Evolutionary conservation across 2,329 filamentous ascomycete species (phyloP), one percentile per base, ranked within the genome.

Genomic region (Colletotrichum tabaci): DNA sequence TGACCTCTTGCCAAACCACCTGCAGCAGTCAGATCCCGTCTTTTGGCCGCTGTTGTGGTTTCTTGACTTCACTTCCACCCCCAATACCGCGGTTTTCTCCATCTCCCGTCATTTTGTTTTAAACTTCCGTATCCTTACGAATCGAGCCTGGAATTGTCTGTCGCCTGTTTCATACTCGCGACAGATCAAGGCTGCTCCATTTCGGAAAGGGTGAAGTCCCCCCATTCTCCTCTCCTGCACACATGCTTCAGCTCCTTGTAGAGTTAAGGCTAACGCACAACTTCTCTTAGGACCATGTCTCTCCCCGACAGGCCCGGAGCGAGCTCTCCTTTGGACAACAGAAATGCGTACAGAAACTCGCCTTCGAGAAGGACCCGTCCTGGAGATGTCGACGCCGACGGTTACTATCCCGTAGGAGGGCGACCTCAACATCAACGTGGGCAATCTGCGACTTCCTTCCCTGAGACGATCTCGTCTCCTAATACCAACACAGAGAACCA

Each of bases 331-430:
- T 88, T 88, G 77, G 89, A 92, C 75, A 88, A 90, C 72, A 87
- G 88, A 77, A 88, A 85, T 77, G 85, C 89, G 69, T 94, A 93
- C 81, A 88, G 92, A 76, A 90, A 91, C 74, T 92, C 92, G 53
- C 88, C 90, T 35, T 89, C 91, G 65, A 90, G 93, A 77, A 90
- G 92, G 76, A 86, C 84, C 63, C 88, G 88, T 70, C 89, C 90
- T 58, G 87, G 88, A 68, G 94, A 97, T 79, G 84, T 93, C 77
- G 94, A 97, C 80, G 85, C 91, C 47, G 91, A 89, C 66, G 82
- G 82, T 60, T 88, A 87, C 75, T 83, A 81, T 69, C 82, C 84
- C 66, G 83, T 85, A 70, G 77, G 81, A 76, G 77, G 79, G 73
- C 77, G 81, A 73, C 78, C 83, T 77, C 79, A 83, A 57, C 87